Conservation (phyloP, 192 early-diverging fungal species). For the Lobosporangium transversale region DNA sequence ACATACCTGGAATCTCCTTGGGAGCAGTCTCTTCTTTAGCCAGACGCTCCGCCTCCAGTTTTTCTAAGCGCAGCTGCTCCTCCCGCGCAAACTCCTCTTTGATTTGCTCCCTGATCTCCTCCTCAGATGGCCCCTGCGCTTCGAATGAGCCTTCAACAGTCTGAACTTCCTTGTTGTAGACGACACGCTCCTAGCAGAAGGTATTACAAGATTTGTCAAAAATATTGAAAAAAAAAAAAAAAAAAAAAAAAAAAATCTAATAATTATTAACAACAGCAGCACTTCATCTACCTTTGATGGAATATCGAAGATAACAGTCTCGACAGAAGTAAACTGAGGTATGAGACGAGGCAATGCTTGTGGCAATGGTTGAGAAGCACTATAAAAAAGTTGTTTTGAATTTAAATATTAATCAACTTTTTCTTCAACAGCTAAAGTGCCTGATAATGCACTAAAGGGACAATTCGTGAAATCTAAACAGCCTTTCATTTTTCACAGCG, state of each 20-base stretch:
- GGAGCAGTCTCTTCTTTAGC: slow-evolving; percentile 42
- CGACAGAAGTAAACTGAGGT: slow-evolving; percentile 75
- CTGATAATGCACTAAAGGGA: slow-evolving; percentile 6
- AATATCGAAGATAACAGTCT: slow-evolving; percentile 87
- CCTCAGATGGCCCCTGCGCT: slow-evolving; percentile 58
- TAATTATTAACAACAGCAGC: not conserved
- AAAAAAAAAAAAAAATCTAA: not conserved
- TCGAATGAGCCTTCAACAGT: slow-evolving; percentile 69
- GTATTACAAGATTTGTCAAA: no score
- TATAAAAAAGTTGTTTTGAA: no score
- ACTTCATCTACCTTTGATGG: slow-evolving; percentile 82
- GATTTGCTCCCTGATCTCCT: slow-evolving; percentile 64
- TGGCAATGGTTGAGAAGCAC: slow-evolving; percentile 13
- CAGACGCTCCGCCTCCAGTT: slow-evolving; percentile 60
- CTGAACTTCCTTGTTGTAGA: slow-evolving; percentile 92
- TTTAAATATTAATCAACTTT: no score
- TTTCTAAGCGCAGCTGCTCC: slow-evolving; percentile 59
- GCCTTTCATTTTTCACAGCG: not conserved
- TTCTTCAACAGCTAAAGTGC: no score
- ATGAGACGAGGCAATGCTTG: slow-evolving; percentile 45
- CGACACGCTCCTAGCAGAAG: slow-evolving; percentile 82
- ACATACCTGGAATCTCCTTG: slow-evolving; percentile 55
- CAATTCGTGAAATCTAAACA: not conserved
- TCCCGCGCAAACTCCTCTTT: slow-evolving; percentile 71
- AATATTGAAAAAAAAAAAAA: no score